phyloP scores from a whole-genome alignment of 305 asterid genomes.

The Salvia sclarea region DNA sequence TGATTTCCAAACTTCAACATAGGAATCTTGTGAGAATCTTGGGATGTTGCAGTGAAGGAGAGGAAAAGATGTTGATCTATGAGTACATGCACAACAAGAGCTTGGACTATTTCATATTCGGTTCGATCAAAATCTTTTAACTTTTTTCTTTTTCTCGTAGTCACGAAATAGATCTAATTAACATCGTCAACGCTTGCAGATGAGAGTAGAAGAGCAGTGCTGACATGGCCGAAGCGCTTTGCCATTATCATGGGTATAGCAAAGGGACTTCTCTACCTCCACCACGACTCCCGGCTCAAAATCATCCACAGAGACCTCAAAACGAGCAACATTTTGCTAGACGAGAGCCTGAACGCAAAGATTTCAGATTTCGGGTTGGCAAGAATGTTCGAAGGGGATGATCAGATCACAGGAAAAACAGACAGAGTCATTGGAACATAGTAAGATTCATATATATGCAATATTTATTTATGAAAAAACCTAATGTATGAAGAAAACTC shows the following conservation, averaged over 20 bases:
- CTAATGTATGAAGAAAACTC: background rate
- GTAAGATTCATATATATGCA: too few relatives aligned
- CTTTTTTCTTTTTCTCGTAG: too few relatives aligned
- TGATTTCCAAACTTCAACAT: conserved; percentile 38
- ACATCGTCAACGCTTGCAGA: background rate
- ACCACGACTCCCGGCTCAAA: conserved; percentile 10
- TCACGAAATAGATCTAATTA: too few relatives aligned
- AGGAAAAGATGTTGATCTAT: conserved; percentile 13
- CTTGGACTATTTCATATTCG: conserved; percentile 31
- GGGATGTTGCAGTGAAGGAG: conserved; percentile 21
- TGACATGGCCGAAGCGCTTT: background rate
- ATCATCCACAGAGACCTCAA: conserved; percentile 14
- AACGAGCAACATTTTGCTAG: conserved; percentile 18
- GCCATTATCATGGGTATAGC: conserved; percentile 8
- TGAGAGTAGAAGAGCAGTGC: background rate
- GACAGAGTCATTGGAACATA: conserved; percentile 12
- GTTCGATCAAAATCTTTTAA: background rate
- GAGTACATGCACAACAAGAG: conserved; percentile 20
- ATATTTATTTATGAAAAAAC: too few relatives aligned
- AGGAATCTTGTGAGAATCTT: conserved; percentile 4
- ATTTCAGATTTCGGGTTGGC: conserved; percentile 24
- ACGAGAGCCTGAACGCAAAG: conserved; percentile 10
- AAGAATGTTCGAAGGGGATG: conserved; percentile 13
- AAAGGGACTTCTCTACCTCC: conserved; percentile 20
- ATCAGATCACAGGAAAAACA: background rate